These are phyloP conservation scores for Penicillium brevicompactum DNA, from an alignment of 2,329 filamentous ascomycete genomes.

Conservation along the genomic window DNA sequence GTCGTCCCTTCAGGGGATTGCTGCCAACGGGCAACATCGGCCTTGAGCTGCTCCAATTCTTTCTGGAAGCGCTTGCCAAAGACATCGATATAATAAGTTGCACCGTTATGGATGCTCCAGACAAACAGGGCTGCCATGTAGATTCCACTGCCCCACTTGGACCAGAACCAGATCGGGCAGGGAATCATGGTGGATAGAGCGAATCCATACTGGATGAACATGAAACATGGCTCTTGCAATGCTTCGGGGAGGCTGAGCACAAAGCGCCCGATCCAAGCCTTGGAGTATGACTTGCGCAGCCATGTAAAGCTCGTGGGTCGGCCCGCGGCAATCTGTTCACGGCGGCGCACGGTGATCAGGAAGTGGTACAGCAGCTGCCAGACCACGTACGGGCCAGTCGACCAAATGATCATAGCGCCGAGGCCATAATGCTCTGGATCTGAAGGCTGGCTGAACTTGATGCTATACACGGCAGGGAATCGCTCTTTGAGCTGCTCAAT, in stretches of 20 bases:
- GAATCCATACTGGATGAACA: constrained; percentile 92
- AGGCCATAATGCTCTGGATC: constrained; percentile 79
- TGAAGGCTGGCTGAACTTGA: constrained; percentile 69
- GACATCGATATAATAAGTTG: constrained; percentile 97
- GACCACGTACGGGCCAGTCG: constrained; percentile 84
- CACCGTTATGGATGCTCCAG: constrained; percentile 96
- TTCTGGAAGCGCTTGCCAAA: constrained; percentile 97
- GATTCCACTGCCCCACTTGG: constrained; percentile 71
- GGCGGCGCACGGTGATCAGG: constrained; percentile 90
- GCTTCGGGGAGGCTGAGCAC: constrained; percentile 75
- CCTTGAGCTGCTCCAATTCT: constrained; percentile 84
- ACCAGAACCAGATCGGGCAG: constrained; percentile 94
- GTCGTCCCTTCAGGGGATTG: constrained; percentile 36
- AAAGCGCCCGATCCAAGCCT: constrained; percentile 82
- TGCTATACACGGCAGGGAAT: constrained; percentile 83
- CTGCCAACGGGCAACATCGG: constrained; percentile 89
- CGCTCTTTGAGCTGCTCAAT: constrained; percentile 64
- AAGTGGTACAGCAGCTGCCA: constrained; percentile 96
- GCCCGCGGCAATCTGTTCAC: constrained; percentile 92
- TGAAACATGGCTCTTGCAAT: constrained; percentile 87
- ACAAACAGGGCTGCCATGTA: constrained; percentile 84
- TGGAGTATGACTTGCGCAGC: constrained; percentile 88
- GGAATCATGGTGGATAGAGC: constrained; percentile 92
- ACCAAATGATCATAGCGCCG: constrained; percentile 88
- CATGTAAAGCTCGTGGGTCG: constrained; percentile 97